Conservation (phyloP, 257 asterid genomes). For the Salvia hispanica region DNA sequence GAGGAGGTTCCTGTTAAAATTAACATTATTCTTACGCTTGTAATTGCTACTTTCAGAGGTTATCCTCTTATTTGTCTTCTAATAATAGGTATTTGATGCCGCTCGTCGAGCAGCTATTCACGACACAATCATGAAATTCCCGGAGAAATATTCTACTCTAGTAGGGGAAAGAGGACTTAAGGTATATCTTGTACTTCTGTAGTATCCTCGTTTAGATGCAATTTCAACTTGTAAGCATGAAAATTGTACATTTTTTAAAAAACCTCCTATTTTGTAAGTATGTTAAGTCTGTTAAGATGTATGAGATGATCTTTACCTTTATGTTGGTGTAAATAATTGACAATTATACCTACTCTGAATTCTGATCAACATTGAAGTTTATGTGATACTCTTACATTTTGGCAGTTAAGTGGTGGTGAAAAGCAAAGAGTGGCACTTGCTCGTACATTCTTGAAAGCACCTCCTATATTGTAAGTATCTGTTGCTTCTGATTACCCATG, state of each 20-base stretch:
- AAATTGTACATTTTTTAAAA: not conserved
- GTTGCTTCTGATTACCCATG: conserved; percentile 19
- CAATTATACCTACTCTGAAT: conserved; percentile 17
- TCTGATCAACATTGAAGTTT: conserved; percentile 4
- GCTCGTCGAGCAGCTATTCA: conserved; percentile 95
- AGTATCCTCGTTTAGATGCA: not conserved
- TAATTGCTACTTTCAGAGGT: conserved; percentile 16
- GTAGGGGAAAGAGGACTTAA: conserved; percentile 99
- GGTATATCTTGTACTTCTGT: conserved; percentile 43
- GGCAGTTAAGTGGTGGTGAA: conserved; percentile 99
- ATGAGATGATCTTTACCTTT: conserved; percentile 1
- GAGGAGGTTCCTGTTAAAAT: conserved; percentile 68
- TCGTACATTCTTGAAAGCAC: conserved; percentile 95
- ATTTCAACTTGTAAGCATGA: conserved; percentile 4
- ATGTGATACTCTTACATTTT: conserved; percentile 30
- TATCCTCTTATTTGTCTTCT: conserved; percentile 33
- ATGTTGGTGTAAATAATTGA: conserved; percentile 8
- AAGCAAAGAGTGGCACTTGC: conserved; percentile 99
- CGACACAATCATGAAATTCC: conserved; percentile 90
- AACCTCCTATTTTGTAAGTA: not conserved
- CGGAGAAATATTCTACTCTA: conserved; percentile 71
- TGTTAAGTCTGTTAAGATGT: conserved; percentile 15
- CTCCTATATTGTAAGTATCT: conserved; percentile 75
- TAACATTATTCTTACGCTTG: not conserved
- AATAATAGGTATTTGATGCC: conserved; percentile 79